Base-by-base conservation (phyloP, 23 red algal genomes). In the Pyropia haitanensis region DNA sequence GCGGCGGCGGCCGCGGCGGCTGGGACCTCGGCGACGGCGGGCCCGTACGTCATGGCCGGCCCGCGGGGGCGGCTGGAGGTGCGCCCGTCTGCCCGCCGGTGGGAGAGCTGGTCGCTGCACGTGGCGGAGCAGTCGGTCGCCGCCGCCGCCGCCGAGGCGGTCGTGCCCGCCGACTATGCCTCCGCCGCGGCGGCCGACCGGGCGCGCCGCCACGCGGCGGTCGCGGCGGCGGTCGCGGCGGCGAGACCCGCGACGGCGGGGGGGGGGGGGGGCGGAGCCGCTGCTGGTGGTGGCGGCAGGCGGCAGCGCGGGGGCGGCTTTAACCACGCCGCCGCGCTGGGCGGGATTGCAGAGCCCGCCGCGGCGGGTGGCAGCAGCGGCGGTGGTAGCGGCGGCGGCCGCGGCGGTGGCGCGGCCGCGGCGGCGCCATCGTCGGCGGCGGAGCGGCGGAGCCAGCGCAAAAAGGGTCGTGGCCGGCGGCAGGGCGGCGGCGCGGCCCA, bases 21-120 rank as follows among this genome's bases (percentile, higher is more conserved):
- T 10, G 39, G 13, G 39, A 46, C 5, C 39, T 46, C 39, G 39
- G 39, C 10, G 39, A 12, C 39, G 39, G 39, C 39, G 10, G 39
- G 39, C 39, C 39, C 39, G 10, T 46, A 12, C 39, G 39, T 87
- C 50, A 87, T 87, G 81, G 81, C 81, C 39, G 71, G 81, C 60
- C 81, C 61, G 17, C 29, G 57, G 7, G 81, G 81, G 12, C 60
- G 52, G 23, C 51, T 87, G 27, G 81, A 87, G 70, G 51, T 76
- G 60, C 81, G 81, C 23, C 48, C 26, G 13, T 18, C 68, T 21
- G 24, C 30, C n/a, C 18, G 65, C n/a, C 21, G 52, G 28, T 87
- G 81, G 81, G 81, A 87, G 60, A 51, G 64, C 9, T 87, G 75
- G 33, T 58, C 49, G 12, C 3, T 87, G 51, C 71, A 87, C 30